These are phyloP conservation scores for Eucalyptus caleyi DNA, from an alignment of 345 rosid genomes.

Conservation along the genomic window DNA sequence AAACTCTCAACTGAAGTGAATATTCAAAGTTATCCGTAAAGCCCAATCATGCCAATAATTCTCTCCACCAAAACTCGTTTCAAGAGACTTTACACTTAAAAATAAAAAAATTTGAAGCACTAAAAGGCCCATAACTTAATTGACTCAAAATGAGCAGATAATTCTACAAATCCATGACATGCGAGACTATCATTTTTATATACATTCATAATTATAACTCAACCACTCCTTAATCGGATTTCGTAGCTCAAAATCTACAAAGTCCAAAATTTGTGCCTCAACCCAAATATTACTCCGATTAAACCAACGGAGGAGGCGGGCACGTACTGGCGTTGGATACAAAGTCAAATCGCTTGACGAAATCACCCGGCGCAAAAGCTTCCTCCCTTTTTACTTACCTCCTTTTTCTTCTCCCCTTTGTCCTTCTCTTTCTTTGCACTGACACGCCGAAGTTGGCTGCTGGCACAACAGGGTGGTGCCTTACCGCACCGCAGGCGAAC, in stretches of 20 bases:
- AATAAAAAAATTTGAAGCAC: neutral
- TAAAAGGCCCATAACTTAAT: neutral
- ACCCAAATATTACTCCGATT: neutral
- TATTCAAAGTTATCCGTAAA: neutral
- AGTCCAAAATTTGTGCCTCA: neutral
- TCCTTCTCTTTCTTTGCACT: too few species aligned
- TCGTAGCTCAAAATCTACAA: neutral
- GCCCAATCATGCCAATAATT: neutral
- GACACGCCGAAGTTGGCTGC: too few species aligned
- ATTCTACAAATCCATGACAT: fast-evolving
- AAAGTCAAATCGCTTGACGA: neutral
- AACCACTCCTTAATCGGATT: too few species aligned
- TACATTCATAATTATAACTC: too few species aligned
- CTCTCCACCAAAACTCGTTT: neutral
- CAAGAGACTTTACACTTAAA: too few species aligned
- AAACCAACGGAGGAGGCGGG: too few species aligned
- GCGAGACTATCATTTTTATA: neutral
- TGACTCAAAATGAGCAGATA: neutral
- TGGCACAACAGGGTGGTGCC: too few species aligned
- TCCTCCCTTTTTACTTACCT: too few species aligned
- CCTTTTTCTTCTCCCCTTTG: neutral
- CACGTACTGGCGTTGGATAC: neutral
- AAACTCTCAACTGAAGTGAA: too few species aligned
- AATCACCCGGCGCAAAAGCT: neutral
- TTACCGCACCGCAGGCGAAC: too few species aligned